phyloP scores from a whole-genome alignment of 2,329 filamentous ascomycete genomes.

The Penicillium sp. region DNA sequence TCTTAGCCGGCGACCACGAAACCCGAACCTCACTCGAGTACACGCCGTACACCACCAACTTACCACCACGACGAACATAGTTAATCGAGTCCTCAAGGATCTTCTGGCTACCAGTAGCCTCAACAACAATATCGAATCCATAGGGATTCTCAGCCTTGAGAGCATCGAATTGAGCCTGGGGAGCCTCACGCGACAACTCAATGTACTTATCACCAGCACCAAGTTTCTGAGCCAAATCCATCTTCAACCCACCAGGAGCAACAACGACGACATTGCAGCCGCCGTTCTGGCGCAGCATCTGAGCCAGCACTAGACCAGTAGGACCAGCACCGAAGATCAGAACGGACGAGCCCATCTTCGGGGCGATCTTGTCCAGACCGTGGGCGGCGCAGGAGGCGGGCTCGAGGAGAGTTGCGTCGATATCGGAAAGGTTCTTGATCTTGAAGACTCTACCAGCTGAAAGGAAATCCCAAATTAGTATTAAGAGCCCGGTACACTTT shows the following conservation, averaged over 20 bases:
- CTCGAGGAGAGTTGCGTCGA: constrained; percentile 70
- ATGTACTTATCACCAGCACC: constrained; percentile 51
- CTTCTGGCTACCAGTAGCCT: constrained; percentile 68
- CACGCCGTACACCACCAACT: constrained; percentile 70
- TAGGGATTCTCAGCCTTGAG: constrained; percentile 66
- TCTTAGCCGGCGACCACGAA: constrained; percentile 69
- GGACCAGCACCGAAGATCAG: constrained; percentile 69
- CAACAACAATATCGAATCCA: constrained; percentile 71
- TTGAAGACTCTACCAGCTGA: constrained; percentile 62
- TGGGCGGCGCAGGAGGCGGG: constrained; percentile 71
- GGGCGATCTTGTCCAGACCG: constrained; percentile 66
- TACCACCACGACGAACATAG: constrained; percentile 69
- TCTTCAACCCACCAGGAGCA: constrained; percentile 68
- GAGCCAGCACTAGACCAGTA: constrained; percentile 65
- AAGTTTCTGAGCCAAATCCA: constrained; percentile 61
- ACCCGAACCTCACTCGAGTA: constrained; percentile 64
- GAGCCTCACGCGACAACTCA: constrained; percentile 50
- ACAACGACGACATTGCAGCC: constrained; percentile 69
- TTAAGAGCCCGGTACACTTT: not conserved
- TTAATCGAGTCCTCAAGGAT: constrained; percentile 70
- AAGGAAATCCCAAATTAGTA: not conserved
- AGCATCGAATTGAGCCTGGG: constrained; percentile 60
- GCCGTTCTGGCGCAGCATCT: constrained; percentile 64
- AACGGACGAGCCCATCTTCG: constrained; percentile 64
- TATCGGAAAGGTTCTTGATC: constrained; percentile 64